Conservation (phyloP, 176 grass and related monocot genomes). For the Poa pratensis region DNA sequence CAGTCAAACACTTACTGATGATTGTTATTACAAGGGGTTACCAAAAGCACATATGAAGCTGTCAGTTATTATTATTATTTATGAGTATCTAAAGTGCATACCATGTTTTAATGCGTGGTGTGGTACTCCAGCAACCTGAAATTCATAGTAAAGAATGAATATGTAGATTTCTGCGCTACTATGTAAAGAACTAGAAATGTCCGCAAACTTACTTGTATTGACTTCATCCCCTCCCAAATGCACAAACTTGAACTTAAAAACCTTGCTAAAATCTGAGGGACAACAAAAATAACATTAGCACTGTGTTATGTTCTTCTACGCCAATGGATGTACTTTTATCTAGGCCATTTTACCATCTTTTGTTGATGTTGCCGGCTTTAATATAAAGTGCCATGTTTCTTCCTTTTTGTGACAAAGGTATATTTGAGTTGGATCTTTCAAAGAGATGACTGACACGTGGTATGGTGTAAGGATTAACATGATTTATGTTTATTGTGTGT, state of each 20-base stretch:
- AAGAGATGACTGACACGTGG: not conserved
- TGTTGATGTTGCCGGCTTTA: not conserved
- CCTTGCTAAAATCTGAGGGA: constrained; percentile 85
- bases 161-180: not conserved
- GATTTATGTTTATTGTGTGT: constrained; percentile 21
- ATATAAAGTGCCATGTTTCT: not conserved
- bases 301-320: not conserved
- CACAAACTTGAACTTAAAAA: constrained; percentile 99
- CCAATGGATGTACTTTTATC: constrained; percentile 7
- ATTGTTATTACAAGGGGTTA: constrained; percentile 3
- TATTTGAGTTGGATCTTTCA: constrained; percentile 1
- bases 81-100: constrained; percentile 29
- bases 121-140: constrained; percentile 82
- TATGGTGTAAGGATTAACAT: constrained; percentile 6
- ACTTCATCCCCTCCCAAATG: constrained; percentile 98
- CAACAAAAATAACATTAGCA: constrained; percentile 31
- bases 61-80: not conserved
- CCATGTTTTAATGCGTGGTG: constrained; percentile 72
- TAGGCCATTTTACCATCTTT: not conserved
- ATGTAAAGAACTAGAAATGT: not conserved
- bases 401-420: not conserved
- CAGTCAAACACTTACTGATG: constrained; percentile 14
- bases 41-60: not conserved
- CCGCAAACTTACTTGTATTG: constrained; percentile 66
- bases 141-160: constrained; percentile 30